A percentile compares a stretch with the other conserved stretches of the same genome.
Evolutionary conservation across 495 filamentous ascomycete genomes (phyloP).

Genomic region (Lasiosphaeria miniovina): DNA sequence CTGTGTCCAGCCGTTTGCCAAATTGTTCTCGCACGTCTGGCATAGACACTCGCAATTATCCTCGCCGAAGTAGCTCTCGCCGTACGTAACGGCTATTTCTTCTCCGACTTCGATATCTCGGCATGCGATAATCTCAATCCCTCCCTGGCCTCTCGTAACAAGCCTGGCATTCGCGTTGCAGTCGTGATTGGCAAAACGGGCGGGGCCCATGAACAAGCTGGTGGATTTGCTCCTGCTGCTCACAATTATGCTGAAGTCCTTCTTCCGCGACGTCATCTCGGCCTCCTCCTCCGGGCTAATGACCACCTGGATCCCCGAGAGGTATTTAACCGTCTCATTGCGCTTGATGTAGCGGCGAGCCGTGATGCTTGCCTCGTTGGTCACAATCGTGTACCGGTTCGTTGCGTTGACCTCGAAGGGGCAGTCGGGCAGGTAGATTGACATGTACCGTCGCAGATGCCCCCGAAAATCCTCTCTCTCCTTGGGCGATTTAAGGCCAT

Average conservation of each 20-base stretch:
- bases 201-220: slow-evolving; percentile 88
- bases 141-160: slow-evolving; percentile 73
- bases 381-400: slow-evolving; percentile 90
- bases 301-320: slow-evolving; percentile 81
- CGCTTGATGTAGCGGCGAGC: slow-evolving; percentile 73
- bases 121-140: slow-evolving; percentile 80
- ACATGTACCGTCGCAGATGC: slow-evolving; percentile 87
- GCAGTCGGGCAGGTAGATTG: slow-evolving; percentile 87
- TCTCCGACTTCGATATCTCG: slow-evolving; percentile 82
- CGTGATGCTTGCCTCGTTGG: slow-evolving; percentile 83
- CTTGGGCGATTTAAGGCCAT: slow-evolving; percentile 63
- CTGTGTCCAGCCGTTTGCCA: slow-evolving; percentile 76
- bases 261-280: slow-evolving; percentile 68
- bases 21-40: slow-evolving; percentile 72
- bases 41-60: slow-evolving; percentile 96
- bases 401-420: slow-evolving; percentile 93
- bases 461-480: slow-evolving; percentile 85
- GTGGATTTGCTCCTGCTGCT: slow-evolving; percentile 85
- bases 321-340: slow-evolving; percentile 84
- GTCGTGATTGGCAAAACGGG: slow-evolving; percentile 96
- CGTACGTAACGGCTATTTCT: slow-evolving; percentile 94
- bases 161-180: slow-evolving; percentile 89
- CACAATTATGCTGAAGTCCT: slow-evolving; percentile 95
- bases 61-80: slow-evolving; percentile 92
- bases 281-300: slow-evolving; percentile 89